phyloP scores from a whole-genome alignment of 345 rosid species.

The Cardamine resedifolia region DNA sequence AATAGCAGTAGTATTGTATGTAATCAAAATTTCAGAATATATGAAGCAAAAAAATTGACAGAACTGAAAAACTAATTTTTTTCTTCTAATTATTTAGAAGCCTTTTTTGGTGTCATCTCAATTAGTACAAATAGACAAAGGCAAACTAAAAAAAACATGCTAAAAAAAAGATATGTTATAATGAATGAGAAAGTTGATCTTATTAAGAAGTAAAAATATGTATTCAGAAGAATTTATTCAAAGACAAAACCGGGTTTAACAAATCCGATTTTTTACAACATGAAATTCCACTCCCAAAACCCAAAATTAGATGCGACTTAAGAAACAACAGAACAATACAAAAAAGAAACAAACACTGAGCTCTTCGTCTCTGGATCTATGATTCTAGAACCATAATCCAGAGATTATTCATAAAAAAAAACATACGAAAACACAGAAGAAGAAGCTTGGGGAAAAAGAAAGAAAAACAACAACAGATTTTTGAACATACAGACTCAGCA shows the following conservation, averaged over 20 bases:
- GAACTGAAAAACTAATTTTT: neutral
- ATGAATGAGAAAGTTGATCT: neutral
- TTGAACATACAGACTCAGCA: constrained; percentile 29
- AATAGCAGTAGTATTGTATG: too few relatives aligned
- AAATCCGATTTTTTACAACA: constrained; percentile 29
- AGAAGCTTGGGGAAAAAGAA: neutral
- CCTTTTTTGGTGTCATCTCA: neutral
- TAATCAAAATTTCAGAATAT: neutral
- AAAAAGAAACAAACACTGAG: neutral
- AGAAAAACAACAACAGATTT: constrained; percentile 36
- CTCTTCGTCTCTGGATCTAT: constrained; percentile 26
- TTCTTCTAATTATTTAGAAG: neutral
- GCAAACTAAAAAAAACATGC: neutral
- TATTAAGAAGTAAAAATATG: neutral
- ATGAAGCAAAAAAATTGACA: neutral
- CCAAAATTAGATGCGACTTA: constrained; percentile 5
- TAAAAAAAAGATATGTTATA: neutral
- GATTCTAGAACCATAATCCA: constrained; percentile 8
- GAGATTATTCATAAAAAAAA: constrained; percentile 25
- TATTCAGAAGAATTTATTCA: constrained; percentile 29
- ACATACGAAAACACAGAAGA: neutral
- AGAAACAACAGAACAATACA: constrained; percentile 30
- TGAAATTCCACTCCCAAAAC: constrained; percentile 1
- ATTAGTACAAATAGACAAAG: neutral
- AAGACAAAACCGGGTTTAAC: constrained; percentile 20